Evolutionary conservation across 768 basidiomycete genomes (phyloP), one percentile per base, ranked within the genome.

Genomic region (Goffeauzyma gilvescens): DNA sequence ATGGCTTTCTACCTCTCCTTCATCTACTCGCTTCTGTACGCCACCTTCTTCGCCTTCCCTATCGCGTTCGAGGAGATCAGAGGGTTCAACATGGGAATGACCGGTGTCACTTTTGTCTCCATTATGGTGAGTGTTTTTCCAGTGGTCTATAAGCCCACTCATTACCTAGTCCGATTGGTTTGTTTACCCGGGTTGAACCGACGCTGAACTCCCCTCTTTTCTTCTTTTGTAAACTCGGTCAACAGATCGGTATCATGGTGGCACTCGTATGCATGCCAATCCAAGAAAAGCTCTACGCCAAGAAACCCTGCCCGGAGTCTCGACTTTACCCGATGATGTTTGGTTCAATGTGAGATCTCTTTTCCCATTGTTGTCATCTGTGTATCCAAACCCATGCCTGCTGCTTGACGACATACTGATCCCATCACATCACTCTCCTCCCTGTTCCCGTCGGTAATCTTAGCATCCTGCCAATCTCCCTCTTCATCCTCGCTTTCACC

Each of bases 401-500:
- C n/a, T n/a, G n/a, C n/a, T n/a, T n/a, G n/a, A n/a, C n/a, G n/a
- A n/a, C n/a, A n/a, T n/a, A n/a, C n/a, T n/a, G n/a, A n/a, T n/a
- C n/a, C n/a, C n/a, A n/a, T n/a, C n/a, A n/a, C n/a, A 7, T 7
- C 39, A 5, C 10, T 8, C 7, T 5, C 30, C 21, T 42, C 33
- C 20, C n/a, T 8, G 4, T 26, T 20, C n/a, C 15, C 12, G 18
- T 26, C 32, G 34, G 33, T 13, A 41, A 21, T 22, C 9, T 2
- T 26, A 46, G 47, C 15, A 10, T 75, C 3, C 65, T 82, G 8
- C 81, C 84, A 0, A 57, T 73, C 10, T 81, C 81, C 0, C 62
- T 83, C 10, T 60, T 85, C 17, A 66, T 84, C 5, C 58, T 73
- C 5, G 81, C 82, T 1, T 85, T 81, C 79, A 66, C 72, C 0